Percentiles rank a stretch among this genome's conserved stretches.
Conservation (phyloP, 1,139 yeast genomes). For the Magnusiomyces tetraspermus region DNA sequence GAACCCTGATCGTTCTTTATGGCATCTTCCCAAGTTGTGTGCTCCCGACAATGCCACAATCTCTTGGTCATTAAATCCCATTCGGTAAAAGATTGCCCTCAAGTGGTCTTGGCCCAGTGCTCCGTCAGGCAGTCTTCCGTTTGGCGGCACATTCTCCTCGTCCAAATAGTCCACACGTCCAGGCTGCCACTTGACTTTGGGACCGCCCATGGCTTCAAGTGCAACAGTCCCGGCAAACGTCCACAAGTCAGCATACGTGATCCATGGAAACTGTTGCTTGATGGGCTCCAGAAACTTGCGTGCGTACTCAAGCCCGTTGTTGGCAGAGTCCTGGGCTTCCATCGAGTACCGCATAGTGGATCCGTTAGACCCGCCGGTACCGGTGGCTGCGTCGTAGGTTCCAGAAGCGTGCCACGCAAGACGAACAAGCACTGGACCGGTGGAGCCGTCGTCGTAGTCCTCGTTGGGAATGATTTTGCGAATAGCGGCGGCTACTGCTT, state of each 20-base stretch:
- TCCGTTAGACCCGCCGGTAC: conserved; percentile 62
- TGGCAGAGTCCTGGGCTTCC: conserved; percentile 45
- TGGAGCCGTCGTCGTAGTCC: conserved; percentile 61
- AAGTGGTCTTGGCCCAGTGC: conserved; percentile 46
- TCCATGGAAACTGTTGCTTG: conserved; percentile 48
- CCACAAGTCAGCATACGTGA: conserved; percentile 58
- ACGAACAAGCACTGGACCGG: conserved; percentile 54
- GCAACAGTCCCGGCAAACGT: conserved; percentile 57
- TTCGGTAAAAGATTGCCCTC: conserved; percentile 44
- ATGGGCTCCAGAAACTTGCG: conserved; percentile 48
- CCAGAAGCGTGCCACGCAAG: conserved; percentile 69
- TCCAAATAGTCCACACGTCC: conserved; percentile 54
- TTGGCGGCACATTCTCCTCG: conserved; percentile 46
- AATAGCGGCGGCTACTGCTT: conserved; percentile 69
- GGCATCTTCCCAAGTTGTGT: conserved; percentile 61
- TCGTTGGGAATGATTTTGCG: conserved; percentile 63
- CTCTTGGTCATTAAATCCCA: conserved; percentile 58
- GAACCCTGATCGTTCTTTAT: conserved; percentile 47
- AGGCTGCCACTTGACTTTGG: conserved; percentile 47
- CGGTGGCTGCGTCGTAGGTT: conserved; percentile 45
- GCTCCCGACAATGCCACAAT: conserved; percentile 58
- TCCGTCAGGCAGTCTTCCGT: conserved; percentile 55
- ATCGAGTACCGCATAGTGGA: conserved; percentile 49
- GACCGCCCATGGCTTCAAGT: conserved; percentile 54
- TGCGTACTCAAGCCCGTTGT: conserved; percentile 52